These are phyloP conservation scores for Wickerhamomyces bovis DNA, from an alignment of 805 yeast species.

Conservation along the genomic window DNA sequence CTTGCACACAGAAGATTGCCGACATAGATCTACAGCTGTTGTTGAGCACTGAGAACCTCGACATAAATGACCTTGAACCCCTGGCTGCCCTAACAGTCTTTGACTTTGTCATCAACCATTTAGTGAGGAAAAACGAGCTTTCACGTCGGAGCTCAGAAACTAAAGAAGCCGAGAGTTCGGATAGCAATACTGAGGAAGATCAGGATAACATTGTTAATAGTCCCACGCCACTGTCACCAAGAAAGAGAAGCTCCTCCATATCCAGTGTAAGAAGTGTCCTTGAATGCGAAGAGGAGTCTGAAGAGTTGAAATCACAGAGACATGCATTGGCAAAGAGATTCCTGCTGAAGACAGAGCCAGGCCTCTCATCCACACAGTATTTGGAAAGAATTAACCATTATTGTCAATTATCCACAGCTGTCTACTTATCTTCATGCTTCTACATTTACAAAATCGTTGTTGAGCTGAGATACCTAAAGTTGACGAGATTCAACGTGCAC, in stretches of 20 bases:
- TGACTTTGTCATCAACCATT: conserved; percentile 3
- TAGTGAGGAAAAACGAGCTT: conserved; percentile 1
- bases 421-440: conserved; percentile 21
- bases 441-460: conserved; percentile 22
- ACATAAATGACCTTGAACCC: conserved; percentile 4
- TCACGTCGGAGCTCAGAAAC: not conserved
- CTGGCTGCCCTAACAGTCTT: conserved; percentile 7
- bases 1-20: conserved; percentile 5
- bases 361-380: conserved; percentile 19
- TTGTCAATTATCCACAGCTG: conserved; percentile 25
- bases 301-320: conserved; percentile 10
- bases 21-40: conserved; percentile 9
- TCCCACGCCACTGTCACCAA: conserved; percentile 13
- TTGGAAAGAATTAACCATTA: conserved; percentile 24
- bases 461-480: conserved; percentile 11
- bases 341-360: conserved; percentile 19
- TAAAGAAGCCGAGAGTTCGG: not conserved
- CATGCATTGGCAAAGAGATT: conserved; percentile 20
- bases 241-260: conserved; percentile 7
- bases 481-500: conserved; percentile 37
- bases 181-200: not conserved
- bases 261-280: not conserved
- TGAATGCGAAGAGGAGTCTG: not conserved
- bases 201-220: conserved; percentile 3
- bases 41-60: conserved; percentile 1